phyloP scores from a whole-genome alignment of 2,329 filamentous ascomycete genomes.

The Ceratocystis eucalypticola region DNA sequence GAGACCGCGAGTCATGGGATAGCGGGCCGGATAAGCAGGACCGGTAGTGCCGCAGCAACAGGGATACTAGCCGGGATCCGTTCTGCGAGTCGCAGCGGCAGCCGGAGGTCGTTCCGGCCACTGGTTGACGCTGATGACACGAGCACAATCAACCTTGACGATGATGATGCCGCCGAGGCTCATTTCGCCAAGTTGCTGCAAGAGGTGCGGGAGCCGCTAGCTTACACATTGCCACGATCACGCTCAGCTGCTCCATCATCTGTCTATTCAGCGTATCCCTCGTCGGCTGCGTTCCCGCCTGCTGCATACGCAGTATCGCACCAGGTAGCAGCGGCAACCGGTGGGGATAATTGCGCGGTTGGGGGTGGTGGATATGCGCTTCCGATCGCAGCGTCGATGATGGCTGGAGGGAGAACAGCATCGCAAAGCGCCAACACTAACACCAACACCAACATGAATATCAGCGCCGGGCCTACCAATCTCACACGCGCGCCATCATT shows the following conservation, averaged over 20 bases:
- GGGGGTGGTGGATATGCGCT: background rate
- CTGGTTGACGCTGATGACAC: slow-evolving; percentile 1
- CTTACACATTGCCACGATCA: background rate
- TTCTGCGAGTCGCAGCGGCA: slow-evolving; percentile 1
- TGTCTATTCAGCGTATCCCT: background rate
- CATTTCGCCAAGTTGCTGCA: slow-evolving; percentile 11
- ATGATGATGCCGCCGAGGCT: slow-evolving; percentile 10
- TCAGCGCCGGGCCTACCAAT: background rate
- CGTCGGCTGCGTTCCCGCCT: background rate
- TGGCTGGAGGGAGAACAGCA: background rate
- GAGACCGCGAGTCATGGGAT: background rate
- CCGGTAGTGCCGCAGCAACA: background rate
- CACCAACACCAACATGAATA: background rate
- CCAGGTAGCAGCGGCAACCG: background rate
- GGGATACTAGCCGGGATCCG: background rate
- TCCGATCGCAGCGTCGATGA: slow-evolving; percentile 11
- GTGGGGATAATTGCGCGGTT: background rate
- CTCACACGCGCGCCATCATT: background rate
- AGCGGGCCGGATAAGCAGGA: background rate
- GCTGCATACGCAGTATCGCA: background rate
- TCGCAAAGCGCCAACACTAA: background rate
- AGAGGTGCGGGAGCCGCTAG: background rate
- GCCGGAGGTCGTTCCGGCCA: background rate
- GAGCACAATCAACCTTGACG: background rate
- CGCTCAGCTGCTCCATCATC: background rate